Conservation (phyloP, 139 green algal genomes). For the Dunaliella primolecta region DNA sequence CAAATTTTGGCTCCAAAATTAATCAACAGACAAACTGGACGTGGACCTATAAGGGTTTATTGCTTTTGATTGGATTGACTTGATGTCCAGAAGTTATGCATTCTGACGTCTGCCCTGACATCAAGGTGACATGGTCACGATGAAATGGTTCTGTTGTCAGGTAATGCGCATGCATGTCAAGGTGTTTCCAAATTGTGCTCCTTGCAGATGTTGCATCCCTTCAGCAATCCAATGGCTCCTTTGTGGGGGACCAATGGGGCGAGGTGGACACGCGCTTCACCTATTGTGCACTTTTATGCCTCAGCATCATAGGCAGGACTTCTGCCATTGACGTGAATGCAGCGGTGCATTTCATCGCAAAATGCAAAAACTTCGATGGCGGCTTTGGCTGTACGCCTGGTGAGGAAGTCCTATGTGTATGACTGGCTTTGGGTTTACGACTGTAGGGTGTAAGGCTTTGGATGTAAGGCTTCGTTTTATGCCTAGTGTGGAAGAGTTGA, state of each 20-base stretch:
- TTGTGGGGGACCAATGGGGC: slow-evolving; percentile 91
- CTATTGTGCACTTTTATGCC: slow-evolving; percentile 86
- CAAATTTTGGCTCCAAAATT: too few relatives aligned
- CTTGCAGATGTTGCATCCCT: slow-evolving; percentile 76
- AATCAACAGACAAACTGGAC: too few relatives aligned
- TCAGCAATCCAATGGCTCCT: slow-evolving; percentile 89
- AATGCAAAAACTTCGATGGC: slow-evolving; percentile 96
- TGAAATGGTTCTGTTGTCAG: too few relatives aligned
- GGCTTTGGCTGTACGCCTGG: slow-evolving; percentile 88
- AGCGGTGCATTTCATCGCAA: slow-evolving; percentile 73
- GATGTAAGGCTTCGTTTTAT: neutral
- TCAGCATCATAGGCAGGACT: slow-evolving; percentile 57
- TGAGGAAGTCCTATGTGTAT: slow-evolving; percentile 10
- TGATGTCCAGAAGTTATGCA: too few relatives aligned
- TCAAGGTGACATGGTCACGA: too few relatives aligned
- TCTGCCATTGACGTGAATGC: slow-evolving; percentile 66
- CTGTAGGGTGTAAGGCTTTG: neutral
- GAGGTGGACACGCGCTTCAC: slow-evolving; percentile 97
- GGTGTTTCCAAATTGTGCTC: too few relatives aligned
- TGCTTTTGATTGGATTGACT: too few relatives aligned
- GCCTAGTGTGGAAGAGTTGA: too few relatives aligned
- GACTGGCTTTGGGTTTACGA: neutral
- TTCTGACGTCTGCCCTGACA: too few relatives aligned
- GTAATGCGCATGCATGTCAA: too few relatives aligned
- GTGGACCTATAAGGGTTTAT: too few relatives aligned